phyloP scores from a whole-genome alignment of 371 early-diverging fungal genomes.

The Mucor sp. region DNA sequence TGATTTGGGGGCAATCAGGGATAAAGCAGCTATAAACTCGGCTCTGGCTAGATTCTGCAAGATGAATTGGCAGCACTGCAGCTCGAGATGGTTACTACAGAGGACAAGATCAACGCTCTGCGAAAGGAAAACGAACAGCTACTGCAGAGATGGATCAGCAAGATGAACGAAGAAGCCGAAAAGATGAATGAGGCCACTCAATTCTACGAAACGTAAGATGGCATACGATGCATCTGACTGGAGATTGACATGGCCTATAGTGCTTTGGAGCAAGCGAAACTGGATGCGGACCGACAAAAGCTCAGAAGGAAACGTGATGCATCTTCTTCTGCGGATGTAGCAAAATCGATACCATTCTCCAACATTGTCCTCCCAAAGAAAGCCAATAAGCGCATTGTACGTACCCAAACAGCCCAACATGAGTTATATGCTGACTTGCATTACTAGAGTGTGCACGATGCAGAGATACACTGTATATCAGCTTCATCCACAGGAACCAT shows the following conservation, averaged over 20 bases:
- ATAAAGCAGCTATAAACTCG: neutral
- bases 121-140: constrained; percentile 84
- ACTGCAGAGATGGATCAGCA: constrained; percentile 88
- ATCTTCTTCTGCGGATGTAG: constrained; percentile 5
- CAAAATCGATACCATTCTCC: constrained; percentile 4
- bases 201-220: constrained; percentile 72
- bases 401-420: neutral
- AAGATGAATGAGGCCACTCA: constrained; percentile 93
- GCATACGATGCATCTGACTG: neutral
- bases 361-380: constrained; percentile 20
- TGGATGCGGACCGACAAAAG: constrained; percentile 16
- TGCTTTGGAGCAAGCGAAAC: constrained; percentile 35
- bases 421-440: neutral
- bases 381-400: constrained; percentile 18
- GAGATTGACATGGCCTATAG: neutral
- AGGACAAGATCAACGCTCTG: constrained; percentile 75
- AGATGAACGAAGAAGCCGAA: constrained; percentile 92
- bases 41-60: constrained; percentile 56
- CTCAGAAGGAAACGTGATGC: constrained; percentile 19
- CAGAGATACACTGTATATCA: constrained; percentile 82
- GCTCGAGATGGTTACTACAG: constrained; percentile 86
- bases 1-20: neutral
- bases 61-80: constrained; percentile 92
- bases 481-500: constrained; percentile 74
- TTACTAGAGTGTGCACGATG: constrained; percentile 61